Conservation (phyloP, 331 rosid genomes). For the Saraca asoca region DNA sequence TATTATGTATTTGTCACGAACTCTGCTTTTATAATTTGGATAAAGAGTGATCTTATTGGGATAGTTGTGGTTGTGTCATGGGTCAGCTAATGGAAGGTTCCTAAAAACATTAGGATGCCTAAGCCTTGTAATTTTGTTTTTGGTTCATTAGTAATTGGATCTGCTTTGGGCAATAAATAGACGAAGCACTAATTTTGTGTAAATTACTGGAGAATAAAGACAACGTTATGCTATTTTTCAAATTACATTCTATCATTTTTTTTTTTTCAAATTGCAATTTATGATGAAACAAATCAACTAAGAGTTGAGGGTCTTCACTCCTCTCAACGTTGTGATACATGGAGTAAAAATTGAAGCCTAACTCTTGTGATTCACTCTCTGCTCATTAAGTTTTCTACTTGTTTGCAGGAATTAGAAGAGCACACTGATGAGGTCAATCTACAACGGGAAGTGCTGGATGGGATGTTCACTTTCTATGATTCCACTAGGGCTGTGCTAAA, state of each 20-base stretch:
- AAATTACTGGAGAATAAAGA: too few relatives aligned
- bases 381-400: slow-evolving; percentile 25
- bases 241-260: neutral
- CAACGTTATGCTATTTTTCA: neutral
- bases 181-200: too few relatives aligned
- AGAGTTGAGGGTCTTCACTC: neutral
- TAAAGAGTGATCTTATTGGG: neutral
- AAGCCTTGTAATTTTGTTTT: too few relatives aligned
- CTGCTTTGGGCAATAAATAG: too few relatives aligned
- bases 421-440: slow-evolving; percentile 77
- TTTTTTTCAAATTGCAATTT: neutral
- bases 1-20: too few relatives aligned
- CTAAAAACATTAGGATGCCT: too few relatives aligned
- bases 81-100: too few relatives aligned
- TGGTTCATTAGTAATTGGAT: too few relatives aligned
- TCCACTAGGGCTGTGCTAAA: slow-evolving; percentile 63
- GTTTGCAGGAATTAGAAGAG: slow-evolving; percentile 79
- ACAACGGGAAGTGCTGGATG: slow-evolving; percentile 86
- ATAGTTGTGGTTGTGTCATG: neutral
- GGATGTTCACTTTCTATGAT: slow-evolving; percentile 89
- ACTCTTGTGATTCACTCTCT: neutral
- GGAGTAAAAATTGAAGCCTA: slow-evolving; percentile 17
- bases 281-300: neutral
- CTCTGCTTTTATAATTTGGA: neutral
- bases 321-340: neutral